Base-by-base conservation (phyloP, 129 eudicot species). In the Lactuca sativa region DNA sequence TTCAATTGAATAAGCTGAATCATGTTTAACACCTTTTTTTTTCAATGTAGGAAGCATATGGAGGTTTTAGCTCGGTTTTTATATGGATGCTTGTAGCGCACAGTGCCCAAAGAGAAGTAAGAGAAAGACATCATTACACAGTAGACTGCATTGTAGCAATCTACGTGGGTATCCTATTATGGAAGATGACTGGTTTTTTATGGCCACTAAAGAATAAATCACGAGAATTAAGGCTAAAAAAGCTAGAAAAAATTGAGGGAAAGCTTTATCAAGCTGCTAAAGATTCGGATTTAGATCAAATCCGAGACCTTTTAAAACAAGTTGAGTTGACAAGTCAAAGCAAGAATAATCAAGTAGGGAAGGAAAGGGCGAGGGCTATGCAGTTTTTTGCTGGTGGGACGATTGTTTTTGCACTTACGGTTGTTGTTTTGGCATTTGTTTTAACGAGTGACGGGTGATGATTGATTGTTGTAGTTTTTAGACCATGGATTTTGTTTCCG, bases 61-160 rank as follows among this genome's bases (percentile, higher is more conserved):
- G 97, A 72, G 99, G 99, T 31, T 87, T 40, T 44, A 90, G 86
- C 75, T 90, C 99, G 4, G 92, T 55, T 13, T 72, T 95, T 59
- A 88, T 95, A 15, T 95, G 99, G 99, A 59, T 79, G 71, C 93
- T 95, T 21, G 97, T 95, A 40, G 12, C 79, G 14, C 99, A 95
- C 78, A 95, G 99, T 75, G 96, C 93, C 32, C 99, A 95, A 67
- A 83, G 99, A 76, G 99, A 95, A 84, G 82, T 95, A 61, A 78
- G 99, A 44, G 99, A 95, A 72, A 96, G 91, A 25, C 95, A 95
- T 74, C 99, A 95, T 66, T 95, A 95, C 76, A 90, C 80, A 52
- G 96, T 87, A 34, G 99, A 95, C 70, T 85, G 95, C 54, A 17
- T 95, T 34, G 83, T 84, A 16, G 97, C 97, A 44, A 85, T 95